Base-by-base conservation (phyloP, 805 yeast genomes). In the Pichia gijzeniarum region DNA sequence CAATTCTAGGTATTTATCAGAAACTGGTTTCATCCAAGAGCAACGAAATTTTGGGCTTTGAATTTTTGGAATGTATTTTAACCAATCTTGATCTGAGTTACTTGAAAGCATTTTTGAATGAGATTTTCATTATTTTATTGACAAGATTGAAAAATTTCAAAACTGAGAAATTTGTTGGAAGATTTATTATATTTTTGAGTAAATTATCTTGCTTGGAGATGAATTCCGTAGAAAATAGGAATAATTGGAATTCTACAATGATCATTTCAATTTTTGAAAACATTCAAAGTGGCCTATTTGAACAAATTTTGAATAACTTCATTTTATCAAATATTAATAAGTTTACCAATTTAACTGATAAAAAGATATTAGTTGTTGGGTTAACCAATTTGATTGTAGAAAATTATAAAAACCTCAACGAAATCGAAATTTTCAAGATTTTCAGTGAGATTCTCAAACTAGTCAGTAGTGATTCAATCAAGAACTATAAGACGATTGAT, bases 1-100 rank as follows among this genome's bases (percentile, higher is more conserved):
- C 97, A 3, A 76, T 93, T 27, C 69, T 93, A 35, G 99, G 99
- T 34, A 95, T 93, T n/a, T 95, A 87, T 71, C 99, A 95, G 67
- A 88, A 90, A 62, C 70, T 93, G 53, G 79, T 93, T 42, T 80
- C 96, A 1, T 87, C 97, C 0, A 85, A 83, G 53, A 74, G 79
- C 14, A 83, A 88, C 56, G 98, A 93, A 56, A 66, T 67, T 33
- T 74, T 79, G 56, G 98, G 97, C 2, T 84, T 93, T 63, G 98
- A 93, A 46, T 68, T 93, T 36, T 65, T 93, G 38, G 90, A 85
- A 59, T 68, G 74, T 3, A 80, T 93, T 40, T 62, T 91, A 36
- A 57, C 77, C 36, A 64, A 72, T 48, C 65, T 88, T 38, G 80
- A 86, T 5, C 54, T 78, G 36, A 60, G 58, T 0, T 51, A 61